Percentiles rank a stretch among this genome's conserved stretches.
Conservation (phyloP, 805 yeast genomes). For the Cyberlindnera xylosilytica region DNA sequence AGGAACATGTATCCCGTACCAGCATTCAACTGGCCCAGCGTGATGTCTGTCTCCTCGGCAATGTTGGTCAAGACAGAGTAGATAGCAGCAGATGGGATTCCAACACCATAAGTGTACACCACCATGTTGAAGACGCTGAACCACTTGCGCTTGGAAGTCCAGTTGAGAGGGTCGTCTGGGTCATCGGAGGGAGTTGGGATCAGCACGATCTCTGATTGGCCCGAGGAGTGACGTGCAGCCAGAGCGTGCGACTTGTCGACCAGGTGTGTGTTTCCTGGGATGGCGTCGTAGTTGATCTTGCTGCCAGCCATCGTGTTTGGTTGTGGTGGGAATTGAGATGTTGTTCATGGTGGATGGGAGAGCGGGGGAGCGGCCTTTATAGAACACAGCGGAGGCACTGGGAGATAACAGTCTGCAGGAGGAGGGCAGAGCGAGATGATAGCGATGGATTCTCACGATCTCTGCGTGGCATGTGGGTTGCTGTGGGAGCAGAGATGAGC, state of each 20-base stretch:
- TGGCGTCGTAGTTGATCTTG: slow-evolving; percentile 32
- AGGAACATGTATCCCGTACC: slow-evolving; percentile 50
- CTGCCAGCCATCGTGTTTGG: background rate
- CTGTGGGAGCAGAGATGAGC: no score
- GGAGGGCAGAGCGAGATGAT: no score
- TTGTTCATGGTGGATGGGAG: background rate
- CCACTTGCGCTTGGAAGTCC: slow-evolving; percentile 50
- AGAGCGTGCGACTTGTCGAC: slow-evolving; percentile 40
- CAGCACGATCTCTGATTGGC: slow-evolving; percentile 41
- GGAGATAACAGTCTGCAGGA: no score
- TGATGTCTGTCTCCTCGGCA: slow-evolving; percentile 32
- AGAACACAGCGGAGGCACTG: no score
- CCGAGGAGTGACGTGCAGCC: slow-evolving; percentile 32
- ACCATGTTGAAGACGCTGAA: slow-evolving; percentile 42
- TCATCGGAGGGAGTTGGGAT: slow-evolving; percentile 66
- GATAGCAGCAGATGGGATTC: slow-evolving; percentile 45
- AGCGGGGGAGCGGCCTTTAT: no score
- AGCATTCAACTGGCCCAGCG: slow-evolving; percentile 40
- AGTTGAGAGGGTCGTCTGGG: slow-evolving; percentile 69
- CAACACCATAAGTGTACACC: slow-evolving; percentile 42
- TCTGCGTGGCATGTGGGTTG: no score
- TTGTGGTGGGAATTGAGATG: background rate
- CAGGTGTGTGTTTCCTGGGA: slow-evolving; percentile 52
- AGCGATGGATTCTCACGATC: no score
- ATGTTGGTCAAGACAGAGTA: slow-evolving; percentile 41